Base-by-base conservation (phyloP, 352 stramenopile genomes). In the Lagenidium giganteum region DNA sequence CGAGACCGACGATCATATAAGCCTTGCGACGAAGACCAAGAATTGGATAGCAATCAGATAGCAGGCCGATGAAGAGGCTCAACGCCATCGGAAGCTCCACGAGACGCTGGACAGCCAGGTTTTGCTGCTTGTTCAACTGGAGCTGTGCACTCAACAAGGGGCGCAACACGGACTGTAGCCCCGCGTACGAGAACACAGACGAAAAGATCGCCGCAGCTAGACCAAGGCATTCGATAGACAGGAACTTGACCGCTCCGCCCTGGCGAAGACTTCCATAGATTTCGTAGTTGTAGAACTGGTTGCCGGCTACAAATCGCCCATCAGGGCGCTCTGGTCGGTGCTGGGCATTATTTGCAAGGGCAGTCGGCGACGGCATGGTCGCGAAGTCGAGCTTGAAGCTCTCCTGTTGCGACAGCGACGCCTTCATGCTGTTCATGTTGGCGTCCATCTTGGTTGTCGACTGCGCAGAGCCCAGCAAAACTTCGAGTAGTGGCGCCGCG, bases 211-310 rank as follows among this genome's bases (percentile, higher is more conserved):
- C 56, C 8, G 47, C 57, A 8, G 32, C 20, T 5, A 70, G 39
- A 2, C 61, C 61, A 2, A 52, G 9, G 43, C 32, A 57, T 13
- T 57, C 54, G 27, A 31, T 38, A n/a, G 61, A 67, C 34, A 67
- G 54, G 46, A 70, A 62, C 24, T 36, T 51, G 27, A 62, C 44
- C 24, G 46, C 31, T 3, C 42, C 32, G 16, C 61, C 61, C 22
- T 64, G 54, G 45, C 61, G 61, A 0, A 70, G 40, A 51, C 45
- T 65, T 2, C 54, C 58, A 27, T 60, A 68, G 42, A 57, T 53
- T 36, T 68, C 46, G 26, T 64, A 56, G 38, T 69, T 69, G 40
- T 56, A 68, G 27, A 68, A 68, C 46, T 61, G 46, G 33, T 56
- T 42, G 16, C 59, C 59, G 34, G 59, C 59, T 21, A 69, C 54